These are phyloP conservation scores for Aspergillus pseudoviridinutans DNA, from an alignment of 2,329 filamentous ascomycete genomes.

Conservation along the genomic window DNA sequence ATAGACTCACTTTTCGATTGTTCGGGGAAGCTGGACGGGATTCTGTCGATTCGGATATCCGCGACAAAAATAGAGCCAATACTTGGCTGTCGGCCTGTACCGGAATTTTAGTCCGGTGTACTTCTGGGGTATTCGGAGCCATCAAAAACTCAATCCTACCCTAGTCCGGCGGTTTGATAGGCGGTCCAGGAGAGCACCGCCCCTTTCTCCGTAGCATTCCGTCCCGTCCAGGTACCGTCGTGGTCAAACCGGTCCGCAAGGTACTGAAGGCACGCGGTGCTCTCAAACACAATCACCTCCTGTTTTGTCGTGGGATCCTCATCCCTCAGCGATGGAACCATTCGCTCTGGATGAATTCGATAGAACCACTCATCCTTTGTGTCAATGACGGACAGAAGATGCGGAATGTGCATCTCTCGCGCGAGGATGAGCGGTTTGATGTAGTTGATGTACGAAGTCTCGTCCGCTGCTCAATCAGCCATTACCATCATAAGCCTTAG, in stretches of 20 bases:
- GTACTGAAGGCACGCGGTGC: constrained; percentile 5
- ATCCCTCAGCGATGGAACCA: constrained; percentile 4
- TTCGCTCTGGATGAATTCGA: constrained; percentile 2
- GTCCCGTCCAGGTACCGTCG: constrained; percentile 1
- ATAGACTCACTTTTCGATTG: constrained; percentile 4
- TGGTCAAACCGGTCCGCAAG: constrained; percentile 4
- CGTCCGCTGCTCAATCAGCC: not conserved
- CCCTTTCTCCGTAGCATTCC: not conserved
- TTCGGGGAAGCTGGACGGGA: constrained; percentile 5
- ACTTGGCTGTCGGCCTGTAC: constrained; percentile 4
- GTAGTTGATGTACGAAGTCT: constrained; percentile 8
- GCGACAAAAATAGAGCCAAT: constrained; percentile 8
- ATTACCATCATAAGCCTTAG: not conserved
- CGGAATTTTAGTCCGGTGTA: no score
- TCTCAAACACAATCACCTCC: constrained; percentile 4
- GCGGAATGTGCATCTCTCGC: constrained; percentile 1
- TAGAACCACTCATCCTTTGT: constrained; percentile 5
- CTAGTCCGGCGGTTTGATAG: constrained; percentile 2
- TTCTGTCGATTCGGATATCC: constrained; percentile 3
- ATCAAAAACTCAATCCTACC: not conserved
- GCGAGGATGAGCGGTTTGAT: constrained; percentile 7
- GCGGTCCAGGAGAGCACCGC: constrained; percentile 1
- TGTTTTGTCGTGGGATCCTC: not conserved
- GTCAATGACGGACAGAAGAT: constrained; percentile 6
- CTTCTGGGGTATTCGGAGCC: no score